phyloP scores from a whole-genome alignment of 31 red algal genomes.

The Odonthalia washingtoniensis region DNA sequence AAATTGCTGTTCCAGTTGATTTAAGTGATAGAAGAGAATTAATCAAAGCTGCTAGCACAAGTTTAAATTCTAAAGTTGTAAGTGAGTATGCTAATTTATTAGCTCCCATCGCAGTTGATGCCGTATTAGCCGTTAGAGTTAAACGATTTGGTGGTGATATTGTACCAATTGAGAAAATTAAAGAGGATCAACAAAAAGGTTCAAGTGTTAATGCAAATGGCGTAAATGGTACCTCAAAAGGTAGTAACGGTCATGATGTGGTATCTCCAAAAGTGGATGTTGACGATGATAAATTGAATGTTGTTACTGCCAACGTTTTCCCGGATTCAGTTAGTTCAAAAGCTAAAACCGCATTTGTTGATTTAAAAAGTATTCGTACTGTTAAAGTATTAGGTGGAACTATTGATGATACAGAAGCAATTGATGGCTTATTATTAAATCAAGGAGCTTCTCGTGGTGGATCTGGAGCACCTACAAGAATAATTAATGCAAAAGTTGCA shows the following conservation, averaged over 20 bases:
- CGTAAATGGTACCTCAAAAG: too few relatives aligned
- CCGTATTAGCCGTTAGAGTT: conserved; percentile 65
- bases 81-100: conserved; percentile 88
- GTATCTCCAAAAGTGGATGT: neutral
- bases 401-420: conserved; percentile 86
- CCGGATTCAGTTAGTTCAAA: conserved; percentile 13
- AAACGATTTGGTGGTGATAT: too few relatives aligned
- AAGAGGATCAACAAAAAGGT: too few relatives aligned
- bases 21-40: conserved; percentile 78
- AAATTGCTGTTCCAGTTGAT: conserved; percentile 87
- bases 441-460: conserved; percentile 72
- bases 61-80: conserved; percentile 95
- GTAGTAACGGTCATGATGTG: conserved; percentile 49
- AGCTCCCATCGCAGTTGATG: conserved; percentile 94
- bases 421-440: conserved; percentile 83
- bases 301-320: neutral
- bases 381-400: conserved; percentile 96
- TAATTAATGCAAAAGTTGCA: conserved; percentile 87
- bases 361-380: conserved; percentile 82
- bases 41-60: conserved; percentile 86
- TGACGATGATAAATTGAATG: neutral
- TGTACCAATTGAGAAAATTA: too few relatives aligned
- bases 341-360: conserved; percentile 54
- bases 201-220: too few relatives aligned
- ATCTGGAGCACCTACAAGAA: conserved; percentile 59